These are phyloP conservation scores for Elsinoe necatrix DNA, from an alignment of 2,329 filamentous ascomycete species.

Conservation along the genomic window DNA sequence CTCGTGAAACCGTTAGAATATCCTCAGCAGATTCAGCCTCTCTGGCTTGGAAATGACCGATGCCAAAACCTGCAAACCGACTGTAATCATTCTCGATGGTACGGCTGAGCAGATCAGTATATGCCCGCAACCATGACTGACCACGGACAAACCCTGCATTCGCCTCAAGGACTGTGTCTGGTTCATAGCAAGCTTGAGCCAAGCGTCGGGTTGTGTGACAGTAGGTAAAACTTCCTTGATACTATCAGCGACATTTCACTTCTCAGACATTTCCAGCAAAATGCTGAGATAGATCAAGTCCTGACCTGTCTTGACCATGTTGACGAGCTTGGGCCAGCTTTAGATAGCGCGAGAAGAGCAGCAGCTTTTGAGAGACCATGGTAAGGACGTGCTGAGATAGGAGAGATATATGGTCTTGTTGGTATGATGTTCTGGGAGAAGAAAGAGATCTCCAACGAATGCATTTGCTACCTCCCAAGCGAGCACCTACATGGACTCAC, in stretches of 20 bases:
- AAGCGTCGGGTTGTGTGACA: not conserved
- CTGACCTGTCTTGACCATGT: constrained; percentile 2
- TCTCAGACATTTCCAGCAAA: not conserved
- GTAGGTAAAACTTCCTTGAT: not conserved
- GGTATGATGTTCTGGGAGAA: not conserved
- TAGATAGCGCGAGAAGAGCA: constrained; percentile 5
- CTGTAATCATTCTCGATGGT: not conserved
- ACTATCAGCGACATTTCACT: not conserved
- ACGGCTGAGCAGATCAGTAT: not conserved
- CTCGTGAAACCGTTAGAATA: not conserved
- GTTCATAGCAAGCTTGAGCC: not conserved
- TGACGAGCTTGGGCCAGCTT: constrained; percentile 4
- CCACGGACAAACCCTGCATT: not conserved
- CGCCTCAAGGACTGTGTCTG: not conserved
- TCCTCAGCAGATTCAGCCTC: not conserved
- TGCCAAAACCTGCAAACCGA: not conserved
- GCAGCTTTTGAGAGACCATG: constrained; percentile 7
- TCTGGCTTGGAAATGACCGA: not conserved
- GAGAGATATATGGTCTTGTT: not conserved
- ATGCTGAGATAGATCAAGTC: not conserved
- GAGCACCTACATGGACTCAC: not conserved
- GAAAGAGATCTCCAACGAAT: not conserved
- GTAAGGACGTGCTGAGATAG: not conserved
- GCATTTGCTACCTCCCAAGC: not conserved
- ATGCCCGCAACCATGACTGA: not conserved